phyloP scores from a whole-genome alignment of 169 alveolate genomes.

The Eimeria tenella region DNA sequence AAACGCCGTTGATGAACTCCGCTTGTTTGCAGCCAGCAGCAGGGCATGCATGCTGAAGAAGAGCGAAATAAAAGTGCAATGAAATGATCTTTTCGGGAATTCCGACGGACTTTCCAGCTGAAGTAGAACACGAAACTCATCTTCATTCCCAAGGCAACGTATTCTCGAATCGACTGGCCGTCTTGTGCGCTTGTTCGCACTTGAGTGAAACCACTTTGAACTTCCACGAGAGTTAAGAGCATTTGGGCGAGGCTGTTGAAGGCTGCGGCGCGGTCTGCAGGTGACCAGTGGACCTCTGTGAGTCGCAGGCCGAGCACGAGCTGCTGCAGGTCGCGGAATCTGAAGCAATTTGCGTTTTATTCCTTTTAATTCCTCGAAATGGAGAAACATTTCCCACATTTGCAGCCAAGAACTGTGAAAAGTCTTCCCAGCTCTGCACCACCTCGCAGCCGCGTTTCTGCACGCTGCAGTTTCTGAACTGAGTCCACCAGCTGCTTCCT shows the following conservation, averaged over 20 bases:
- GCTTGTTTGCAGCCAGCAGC: neutral
- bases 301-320: neutral
- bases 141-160: neutral
- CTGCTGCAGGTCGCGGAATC: conserved; percentile 12
- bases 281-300: conserved; percentile 17
- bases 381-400: neutral
- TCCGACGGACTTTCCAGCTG: neutral
- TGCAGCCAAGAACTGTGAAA: neutral
- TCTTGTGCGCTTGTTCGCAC: neutral
- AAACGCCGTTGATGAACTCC: neutral
- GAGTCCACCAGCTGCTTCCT: neutral
- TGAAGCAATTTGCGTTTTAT: neutral
- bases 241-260: neutral
- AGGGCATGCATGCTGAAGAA: neutral
- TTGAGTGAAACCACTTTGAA: neutral
- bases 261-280: neutral
- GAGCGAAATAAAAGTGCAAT: neutral
- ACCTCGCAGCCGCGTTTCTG: neutral
- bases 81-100: no score
- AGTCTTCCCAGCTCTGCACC: neutral
- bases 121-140: neutral
- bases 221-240: neutral
- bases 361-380: neutral
- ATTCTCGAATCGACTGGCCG: neutral
- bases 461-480: neutral